A percentile compares a stretch with the other conserved stretches of the same genome.
phyloP scores from a whole-genome alignment of 805 yeast species.

The Yamadazyma sp. region DNA sequence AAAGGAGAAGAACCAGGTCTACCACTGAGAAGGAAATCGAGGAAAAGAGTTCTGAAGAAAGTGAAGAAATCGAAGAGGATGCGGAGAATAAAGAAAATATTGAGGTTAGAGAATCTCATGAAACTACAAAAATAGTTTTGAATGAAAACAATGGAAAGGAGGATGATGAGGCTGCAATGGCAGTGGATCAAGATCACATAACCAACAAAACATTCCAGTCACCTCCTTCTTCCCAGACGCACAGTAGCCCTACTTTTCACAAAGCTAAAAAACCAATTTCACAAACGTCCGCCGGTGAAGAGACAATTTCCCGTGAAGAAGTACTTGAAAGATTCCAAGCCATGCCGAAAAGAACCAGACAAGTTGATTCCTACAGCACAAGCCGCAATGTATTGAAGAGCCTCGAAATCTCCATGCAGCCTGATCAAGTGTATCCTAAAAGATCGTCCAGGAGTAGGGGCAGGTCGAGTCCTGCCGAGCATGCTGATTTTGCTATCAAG shows the following conservation, averaged over 20 bases:
- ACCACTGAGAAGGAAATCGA: too few relatives aligned
- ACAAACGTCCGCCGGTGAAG: background rate
- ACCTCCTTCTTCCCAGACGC: slow-evolving; percentile 10
- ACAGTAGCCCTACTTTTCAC: slow-evolving; percentile 10
- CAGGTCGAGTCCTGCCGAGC: too few relatives aligned
- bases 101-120: background rate
- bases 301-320: background rate
- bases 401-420: too few relatives aligned
- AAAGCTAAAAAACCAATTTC: background rate
- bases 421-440: too few relatives aligned
- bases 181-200: slow-evolving; percentile 4
- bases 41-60: background rate
- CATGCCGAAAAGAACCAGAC: too few relatives aligned
- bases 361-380: too few relatives aligned
- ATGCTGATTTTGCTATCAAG: too few relatives aligned
- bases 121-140: background rate
- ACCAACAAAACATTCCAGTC: slow-evolving; percentile 10
- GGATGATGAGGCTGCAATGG: background rate
- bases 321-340: background rate
- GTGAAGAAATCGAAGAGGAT: background rate
- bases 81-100: background rate
- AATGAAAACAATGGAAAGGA: background rate
- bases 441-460: too few relatives aligned
- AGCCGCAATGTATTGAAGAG: too few relatives aligned
- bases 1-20: too few relatives aligned